Conservation (phyloP, 495 filamentous ascomycete species). For the Trichocladium uniseriatum region DNA sequence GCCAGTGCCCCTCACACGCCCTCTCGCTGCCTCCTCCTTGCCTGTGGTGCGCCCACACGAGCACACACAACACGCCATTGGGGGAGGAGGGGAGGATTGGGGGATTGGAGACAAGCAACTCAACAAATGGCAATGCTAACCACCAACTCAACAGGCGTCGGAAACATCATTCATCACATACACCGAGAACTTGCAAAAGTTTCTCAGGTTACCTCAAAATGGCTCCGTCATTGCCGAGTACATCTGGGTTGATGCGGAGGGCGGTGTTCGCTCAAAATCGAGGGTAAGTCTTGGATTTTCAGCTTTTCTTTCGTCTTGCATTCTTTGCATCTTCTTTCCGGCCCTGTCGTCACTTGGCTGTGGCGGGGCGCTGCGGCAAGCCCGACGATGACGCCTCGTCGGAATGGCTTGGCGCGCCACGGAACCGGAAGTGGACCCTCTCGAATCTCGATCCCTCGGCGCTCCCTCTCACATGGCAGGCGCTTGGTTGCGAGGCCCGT, state of each 20-base stretch:
- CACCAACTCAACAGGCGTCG: neutral
- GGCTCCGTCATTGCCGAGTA: constrained; percentile 75
- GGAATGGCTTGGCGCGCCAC: neutral
- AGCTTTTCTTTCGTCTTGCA: constrained; percentile 4
- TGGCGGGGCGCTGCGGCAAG: neutral
- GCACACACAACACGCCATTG: neutral
- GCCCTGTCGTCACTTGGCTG: constrained; percentile 16
- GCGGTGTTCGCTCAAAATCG: constrained; percentile 77
- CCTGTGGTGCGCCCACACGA: neutral
- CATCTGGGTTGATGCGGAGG: constrained; percentile 86
- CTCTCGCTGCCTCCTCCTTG: neutral
- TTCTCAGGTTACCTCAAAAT: constrained; percentile 57
- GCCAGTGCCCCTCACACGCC: neutral
- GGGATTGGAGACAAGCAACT: neutral
- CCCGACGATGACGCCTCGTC: neutral
- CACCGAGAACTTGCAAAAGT: constrained; percentile 57
- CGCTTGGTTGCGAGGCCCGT: too few relatives aligned
- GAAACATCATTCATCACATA: constrained; percentile 11
- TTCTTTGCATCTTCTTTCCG: too few relatives aligned
- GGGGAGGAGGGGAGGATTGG: neutral
- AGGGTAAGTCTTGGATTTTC: constrained; percentile 54
- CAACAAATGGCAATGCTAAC: neutral
- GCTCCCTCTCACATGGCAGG: neutral
- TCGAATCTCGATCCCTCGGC: neutral
- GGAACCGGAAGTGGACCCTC: neutral